Evolutionary conservation across 176 grass and related monocot genomes (phyloP), one percentile per base, ranked within the genome.

Genomic region (Ensete glaucum): DNA sequence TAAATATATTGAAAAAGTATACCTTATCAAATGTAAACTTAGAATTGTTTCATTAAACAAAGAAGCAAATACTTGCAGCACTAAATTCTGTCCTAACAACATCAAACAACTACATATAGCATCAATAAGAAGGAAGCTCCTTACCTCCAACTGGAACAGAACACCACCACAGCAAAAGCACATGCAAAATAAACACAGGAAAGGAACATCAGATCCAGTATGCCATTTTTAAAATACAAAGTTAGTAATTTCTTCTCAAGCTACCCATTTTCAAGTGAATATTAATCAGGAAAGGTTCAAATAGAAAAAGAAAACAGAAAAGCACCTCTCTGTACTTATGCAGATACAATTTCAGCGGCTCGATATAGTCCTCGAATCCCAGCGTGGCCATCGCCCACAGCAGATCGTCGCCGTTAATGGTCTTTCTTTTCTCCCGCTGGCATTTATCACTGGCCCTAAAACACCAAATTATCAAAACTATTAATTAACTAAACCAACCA

Each of bases 381-480:
- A 98, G 82, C 13, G 94, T 98, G 0, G 90, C 85, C 94, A 98
- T 98, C 63, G 94, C 94, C 86, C 86, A 98, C 17, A 98, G 85
- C 67, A 98, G 82, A 85, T 98, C 94, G 7, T 98, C 94, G 11
- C 94, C 94, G 56, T 98, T 98, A 77, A 98, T 98, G 1, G 94
- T 98, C 84, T 98, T 98, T 13, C 94, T 81, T 82, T 98, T 98
- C 82, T 98, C 94, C 81, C 92, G 90, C 84, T 98, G 94, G 72
- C 94, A 98, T 71, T 98, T 98, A 85, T 98, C 94, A 54, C 90
- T 93, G 26, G 94, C 94, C 78, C 94, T 98, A 67, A 56, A 78
- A 2, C 78, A 9, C 20, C 58, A 50, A 15, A 54, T 50, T 70
- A 69, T 13, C 60, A 51, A 85, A 71, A 63, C 64, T 2, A 7